Evolutionary conservation across 176 grass and related monocot genomes (phyloP).

Genomic region (Aechmea fasciata): DNA sequence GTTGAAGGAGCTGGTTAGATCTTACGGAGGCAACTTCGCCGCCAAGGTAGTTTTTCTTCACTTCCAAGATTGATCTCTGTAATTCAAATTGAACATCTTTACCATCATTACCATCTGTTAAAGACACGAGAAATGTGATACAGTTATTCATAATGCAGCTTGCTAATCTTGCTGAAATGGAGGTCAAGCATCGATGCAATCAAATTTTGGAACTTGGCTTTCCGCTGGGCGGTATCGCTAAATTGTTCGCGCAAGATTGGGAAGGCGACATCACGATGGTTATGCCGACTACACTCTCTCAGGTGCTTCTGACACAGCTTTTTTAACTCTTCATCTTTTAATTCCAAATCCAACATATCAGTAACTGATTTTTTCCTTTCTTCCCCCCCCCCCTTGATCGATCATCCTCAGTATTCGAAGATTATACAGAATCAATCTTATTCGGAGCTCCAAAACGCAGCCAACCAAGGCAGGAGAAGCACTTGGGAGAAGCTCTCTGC

Average conservation of each 20-base stretch:
- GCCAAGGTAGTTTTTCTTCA: constrained; percentile 52
- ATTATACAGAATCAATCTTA: constrained; percentile 89
- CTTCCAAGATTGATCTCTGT: constrained; percentile 6
- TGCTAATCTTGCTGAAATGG: constrained; percentile 76
- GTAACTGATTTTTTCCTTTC: constrained; percentile 13
- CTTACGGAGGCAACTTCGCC: constrained; percentile 77
- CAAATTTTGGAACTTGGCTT: constrained; percentile 89
- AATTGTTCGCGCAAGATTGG: constrained; percentile 94
- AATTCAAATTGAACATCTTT: neutral
- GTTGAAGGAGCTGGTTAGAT: constrained; percentile 65
- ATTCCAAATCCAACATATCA: neutral
- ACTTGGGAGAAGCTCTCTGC: constrained; percentile 89
- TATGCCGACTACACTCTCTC: constrained; percentile 89
- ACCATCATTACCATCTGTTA: no score
- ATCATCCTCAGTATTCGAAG: constrained; percentile 77
- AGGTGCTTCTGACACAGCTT: constrained; percentile 26
- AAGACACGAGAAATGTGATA: neutral
- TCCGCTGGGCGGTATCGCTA: constrained; percentile 68
- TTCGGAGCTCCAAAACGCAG: constrained; percentile 73
- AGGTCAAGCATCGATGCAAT: constrained; percentile 91
- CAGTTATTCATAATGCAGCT: constrained; percentile 46
- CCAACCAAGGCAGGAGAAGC: constrained; percentile 75
- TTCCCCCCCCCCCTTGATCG: neutral
- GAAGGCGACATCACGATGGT: constrained; percentile 89
- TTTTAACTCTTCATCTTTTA: constrained; percentile 1